Conservation (phyloP, 73 alveolate genomes). For the Tetrahymena borealis region DNA sequence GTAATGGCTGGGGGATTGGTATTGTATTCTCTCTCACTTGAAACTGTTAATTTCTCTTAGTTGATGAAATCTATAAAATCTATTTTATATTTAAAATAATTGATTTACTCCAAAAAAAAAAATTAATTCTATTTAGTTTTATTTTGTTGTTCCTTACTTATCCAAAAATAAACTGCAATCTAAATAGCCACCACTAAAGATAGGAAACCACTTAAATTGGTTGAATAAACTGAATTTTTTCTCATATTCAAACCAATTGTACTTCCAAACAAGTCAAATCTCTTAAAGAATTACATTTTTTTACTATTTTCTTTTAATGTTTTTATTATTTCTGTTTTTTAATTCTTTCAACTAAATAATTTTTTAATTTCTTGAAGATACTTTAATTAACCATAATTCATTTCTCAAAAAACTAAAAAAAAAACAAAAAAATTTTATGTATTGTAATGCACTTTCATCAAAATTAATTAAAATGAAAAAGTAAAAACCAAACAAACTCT, state of each 20-base stretch:
- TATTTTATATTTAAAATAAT: background rate
- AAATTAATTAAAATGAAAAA: too few relatives aligned
- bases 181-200: background rate
- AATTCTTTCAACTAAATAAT: too few relatives aligned
- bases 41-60: background rate
- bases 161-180: background rate
- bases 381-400: too few relatives aligned
- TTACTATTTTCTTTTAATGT: too few relatives aligned
- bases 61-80: background rate
- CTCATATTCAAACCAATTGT: background rate
- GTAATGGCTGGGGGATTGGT: background rate
- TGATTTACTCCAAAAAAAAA: too few relatives aligned
- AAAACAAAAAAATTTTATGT: too few relatives aligned
- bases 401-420: too few relatives aligned
- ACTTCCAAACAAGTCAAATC: background rate
- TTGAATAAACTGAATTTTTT: background rate
- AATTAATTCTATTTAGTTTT: too few relatives aligned
- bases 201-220: background rate
- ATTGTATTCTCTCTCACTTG: background rate
- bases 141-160: background rate
- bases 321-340: too few relatives aligned
- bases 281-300: background rate
- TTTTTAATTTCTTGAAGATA: too few relatives aligned
- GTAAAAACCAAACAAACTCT: too few relatives aligned
- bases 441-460: too few relatives aligned